phyloP scores from a whole-genome alignment of 495 filamentous ascomycete species.

The Letharia columbiana region DNA sequence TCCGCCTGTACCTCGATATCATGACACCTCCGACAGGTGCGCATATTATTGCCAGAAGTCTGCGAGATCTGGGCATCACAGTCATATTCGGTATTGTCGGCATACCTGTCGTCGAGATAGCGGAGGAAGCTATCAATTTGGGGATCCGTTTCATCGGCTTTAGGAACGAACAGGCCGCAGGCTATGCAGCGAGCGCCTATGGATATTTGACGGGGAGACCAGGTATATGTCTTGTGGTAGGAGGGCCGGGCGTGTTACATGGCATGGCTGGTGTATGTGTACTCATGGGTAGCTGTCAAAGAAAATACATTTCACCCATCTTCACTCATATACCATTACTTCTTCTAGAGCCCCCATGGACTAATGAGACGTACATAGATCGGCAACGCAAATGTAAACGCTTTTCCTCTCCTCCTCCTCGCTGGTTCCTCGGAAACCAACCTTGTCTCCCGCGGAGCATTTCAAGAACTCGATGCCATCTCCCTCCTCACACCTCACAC shows the following conservation, averaged over 20 bases:
- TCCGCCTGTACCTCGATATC: not conserved
- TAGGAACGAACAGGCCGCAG: conserved; percentile 57
- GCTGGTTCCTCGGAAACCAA: conserved; percentile 51
- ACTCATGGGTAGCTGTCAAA: not conserved
- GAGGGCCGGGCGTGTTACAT: conserved; percentile 57
- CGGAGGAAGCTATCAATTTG: conserved; percentile 52
- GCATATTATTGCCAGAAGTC: conserved; percentile 48
- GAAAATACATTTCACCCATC: not conserved
- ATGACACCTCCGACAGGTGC: conserved; percentile 45
- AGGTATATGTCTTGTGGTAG: conserved; percentile 56
- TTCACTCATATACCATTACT: not conserved
- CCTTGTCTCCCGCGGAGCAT: conserved; percentile 47
- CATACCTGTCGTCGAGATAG: conserved; percentile 57
- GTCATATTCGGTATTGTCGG: conserved; percentile 60
- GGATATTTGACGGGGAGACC: conserved; percentile 55
- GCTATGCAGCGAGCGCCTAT: conserved; percentile 56
- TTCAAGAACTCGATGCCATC: conserved; percentile 56
- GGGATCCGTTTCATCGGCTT: conserved; percentile 60
- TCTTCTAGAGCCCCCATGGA: not conserved
- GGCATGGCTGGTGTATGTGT: conserved; percentile 48
- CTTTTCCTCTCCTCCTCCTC: conserved; percentile 51
- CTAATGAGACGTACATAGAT: conserved; percentile 30
- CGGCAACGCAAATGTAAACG: conserved; percentile 49
- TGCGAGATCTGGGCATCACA: conserved; percentile 46
- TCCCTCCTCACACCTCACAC: conserved; percentile 50